These are phyloP conservation scores for Pseudogymnoascus sp. DNA, from an alignment of 2,329 filamentous ascomycete genomes.

Conservation along the genomic window DNA sequence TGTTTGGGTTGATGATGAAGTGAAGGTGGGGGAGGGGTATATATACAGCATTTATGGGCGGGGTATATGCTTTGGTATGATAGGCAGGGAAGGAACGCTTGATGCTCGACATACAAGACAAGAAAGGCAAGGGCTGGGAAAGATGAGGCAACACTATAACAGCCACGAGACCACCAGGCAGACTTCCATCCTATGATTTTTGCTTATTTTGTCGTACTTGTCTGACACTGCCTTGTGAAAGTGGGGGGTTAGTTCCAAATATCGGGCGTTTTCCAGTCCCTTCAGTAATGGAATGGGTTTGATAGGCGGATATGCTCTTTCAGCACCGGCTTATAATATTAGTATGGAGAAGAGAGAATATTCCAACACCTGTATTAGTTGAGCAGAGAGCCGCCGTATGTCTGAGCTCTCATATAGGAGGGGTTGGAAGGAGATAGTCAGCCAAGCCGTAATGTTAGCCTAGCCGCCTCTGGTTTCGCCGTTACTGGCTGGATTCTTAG, in stretches of 20 bases:
- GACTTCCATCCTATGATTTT: constrained; percentile 4
- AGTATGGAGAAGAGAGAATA: background rate
- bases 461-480: background rate
- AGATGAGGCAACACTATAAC: constrained; percentile 1
- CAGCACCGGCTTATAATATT: background rate
- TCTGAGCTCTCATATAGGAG: background rate
- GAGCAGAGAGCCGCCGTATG: background rate
- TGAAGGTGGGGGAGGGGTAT: background rate
- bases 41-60: background rate
- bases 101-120: constrained; percentile 3
- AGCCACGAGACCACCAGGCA: constrained; percentile 1
- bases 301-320: background rate
- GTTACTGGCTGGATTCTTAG: constrained; percentile 5
- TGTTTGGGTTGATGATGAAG: background rate
- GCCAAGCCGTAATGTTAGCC: background rate
- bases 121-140: background rate
- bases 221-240: constrained; percentile 3
- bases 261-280: background rate
- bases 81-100: constrained; percentile 6
- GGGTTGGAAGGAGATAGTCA: background rate
- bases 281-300: constrained; percentile 1
- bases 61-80: constrained; percentile 5
- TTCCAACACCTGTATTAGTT: background rate
- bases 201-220: constrained; percentile 7
- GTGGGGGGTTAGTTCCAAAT: constrained; percentile 1